phyloP scores from a whole-genome alignment of 2,329 filamentous ascomycete species.

The Ceratocystis cacaofunesta region DNA sequence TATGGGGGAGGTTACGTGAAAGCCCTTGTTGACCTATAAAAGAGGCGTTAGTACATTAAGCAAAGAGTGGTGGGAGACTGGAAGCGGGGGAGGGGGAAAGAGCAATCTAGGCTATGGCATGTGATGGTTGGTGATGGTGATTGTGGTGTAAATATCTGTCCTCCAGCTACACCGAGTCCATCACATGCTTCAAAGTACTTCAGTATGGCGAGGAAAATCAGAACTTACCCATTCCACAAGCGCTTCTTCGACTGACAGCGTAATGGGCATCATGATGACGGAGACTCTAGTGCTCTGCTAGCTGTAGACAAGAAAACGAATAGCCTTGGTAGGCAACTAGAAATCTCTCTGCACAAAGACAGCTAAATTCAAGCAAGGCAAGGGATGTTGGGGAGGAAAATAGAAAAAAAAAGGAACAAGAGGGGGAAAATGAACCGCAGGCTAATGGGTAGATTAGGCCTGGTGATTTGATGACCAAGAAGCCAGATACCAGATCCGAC shows the following conservation, averaged over 20 bases:
- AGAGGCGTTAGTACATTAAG: neutral
- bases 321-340: conserved; percentile 4
- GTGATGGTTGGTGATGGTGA: neutral
- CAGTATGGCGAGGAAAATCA: neutral
- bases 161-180: neutral
- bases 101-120: neutral
- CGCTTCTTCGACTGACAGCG: conserved; percentile 15
- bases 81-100: neutral
- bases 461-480: neutral
- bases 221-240: conserved; percentile 16
- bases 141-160: neutral
- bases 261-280: conserved; percentile 7
- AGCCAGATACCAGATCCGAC: conserved; percentile 12
- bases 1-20: conserved; percentile 31
- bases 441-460: neutral
- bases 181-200: neutral
- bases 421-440: neutral
- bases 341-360: neutral
- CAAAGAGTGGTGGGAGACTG: neutral
- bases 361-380: neutral
- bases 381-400: conserved; percentile 4
- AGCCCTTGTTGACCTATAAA: conserved; percentile 27
- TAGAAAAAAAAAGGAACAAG: conserved; percentile 2
- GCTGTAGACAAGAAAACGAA: conserved; percentile 8
- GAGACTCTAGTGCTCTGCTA: conserved; percentile 4